Base-by-base conservation (phyloP, 2,329 filamentous ascomycete genomes). In the Sporothrix protearum region DNA sequence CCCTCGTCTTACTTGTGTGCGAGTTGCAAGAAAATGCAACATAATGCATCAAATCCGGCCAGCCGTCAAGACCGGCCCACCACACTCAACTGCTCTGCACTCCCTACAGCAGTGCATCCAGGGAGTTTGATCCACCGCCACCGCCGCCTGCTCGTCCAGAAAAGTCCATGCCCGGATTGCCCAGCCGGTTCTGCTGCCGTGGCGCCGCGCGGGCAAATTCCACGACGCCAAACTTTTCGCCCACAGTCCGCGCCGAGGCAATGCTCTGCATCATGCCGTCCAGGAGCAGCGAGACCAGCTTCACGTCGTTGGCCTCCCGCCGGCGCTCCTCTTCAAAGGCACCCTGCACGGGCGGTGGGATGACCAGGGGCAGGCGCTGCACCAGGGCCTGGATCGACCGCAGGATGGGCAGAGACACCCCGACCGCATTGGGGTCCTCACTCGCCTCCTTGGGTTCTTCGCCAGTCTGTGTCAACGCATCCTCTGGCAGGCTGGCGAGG, bases 331-430 rank as follows among this genome's bases (percentile, higher is more conserved):
- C 84, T 36, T 89, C 84, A 77, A 95, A 92, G 0, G 87, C 85
- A 57, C 85, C 84, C 33, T 85, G 82, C 3, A 69, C 53, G 76
- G 92, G 86, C 1, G 90, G 85, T 2, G 95, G 93, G 4, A 91
- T 89, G 70, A 97, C 87, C 22, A 98, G 89, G 51, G 92, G 91
- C 36, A 97, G 86, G 68, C 95, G 91, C 67, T 91, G 91, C 74
- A 97, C 87, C 53, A 97, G 89, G 1, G 94, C 91, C 77, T 94
- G 92, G 74, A 97, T 93, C 74, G 93, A 93, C 73, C 96, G 93
- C 42, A 99, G 88, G 55, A 97, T 90, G 1, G 89, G 86, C 77
- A 93, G 87, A 7, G 93, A 88, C 0, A 73, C 83, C 71, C 74
- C 74, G 73, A 77, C 69, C 77, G 77, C n/a, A 78, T 76, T 10